Percentiles rank a stretch among this genome's conserved stretches.
phyloP scores from a whole-genome alignment of 495 filamentous ascomycete species.

The Penicillium daleae region DNA sequence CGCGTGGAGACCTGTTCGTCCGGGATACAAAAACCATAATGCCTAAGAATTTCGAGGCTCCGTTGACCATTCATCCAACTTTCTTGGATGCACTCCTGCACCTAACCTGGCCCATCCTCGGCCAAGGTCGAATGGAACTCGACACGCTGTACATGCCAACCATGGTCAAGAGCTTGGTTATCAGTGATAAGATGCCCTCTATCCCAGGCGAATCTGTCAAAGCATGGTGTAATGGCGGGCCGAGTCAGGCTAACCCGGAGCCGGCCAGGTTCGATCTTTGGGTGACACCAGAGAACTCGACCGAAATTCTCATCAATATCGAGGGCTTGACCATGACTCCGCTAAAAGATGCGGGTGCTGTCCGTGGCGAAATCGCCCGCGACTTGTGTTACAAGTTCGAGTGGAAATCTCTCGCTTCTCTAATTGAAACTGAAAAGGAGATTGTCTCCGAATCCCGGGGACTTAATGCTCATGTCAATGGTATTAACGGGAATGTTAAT shows the following conservation, averaged over 20 bases:
- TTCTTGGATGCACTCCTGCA: conserved; percentile 36
- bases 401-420: conserved; percentile 34
- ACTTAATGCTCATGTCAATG: conserved; percentile 8
- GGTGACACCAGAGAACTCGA: conserved; percentile 28
- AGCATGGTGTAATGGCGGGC: conserved; percentile 38
- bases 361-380: conserved; percentile 14
- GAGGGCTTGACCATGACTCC: conserved; percentile 41
- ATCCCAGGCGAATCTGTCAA: conserved; percentile 33
- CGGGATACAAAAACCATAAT: conserved; percentile 31
- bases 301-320: conserved; percentile 34
- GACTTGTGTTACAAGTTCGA: conserved; percentile 42
- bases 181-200: conserved; percentile 30
- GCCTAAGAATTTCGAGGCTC: conserved; percentile 34
- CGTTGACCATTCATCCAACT: conserved; percentile 30
- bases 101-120: conserved; percentile 45
- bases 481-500: conserved; percentile 7
- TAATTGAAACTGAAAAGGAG: conserved; percentile 14
- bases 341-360: conserved; percentile 27
- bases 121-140: conserved; percentile 43
- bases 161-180: conserved; percentile 36
- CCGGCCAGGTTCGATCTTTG: conserved; percentile 42
- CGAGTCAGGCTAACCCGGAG: conserved; percentile 27
- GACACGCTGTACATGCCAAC: conserved; percentile 49
- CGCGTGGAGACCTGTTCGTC: conserved; percentile 28
- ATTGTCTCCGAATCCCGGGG: conserved; percentile 6